Base-by-base conservation (phyloP, 257 asterid species). In the Plectranthus barbatus region DNA sequence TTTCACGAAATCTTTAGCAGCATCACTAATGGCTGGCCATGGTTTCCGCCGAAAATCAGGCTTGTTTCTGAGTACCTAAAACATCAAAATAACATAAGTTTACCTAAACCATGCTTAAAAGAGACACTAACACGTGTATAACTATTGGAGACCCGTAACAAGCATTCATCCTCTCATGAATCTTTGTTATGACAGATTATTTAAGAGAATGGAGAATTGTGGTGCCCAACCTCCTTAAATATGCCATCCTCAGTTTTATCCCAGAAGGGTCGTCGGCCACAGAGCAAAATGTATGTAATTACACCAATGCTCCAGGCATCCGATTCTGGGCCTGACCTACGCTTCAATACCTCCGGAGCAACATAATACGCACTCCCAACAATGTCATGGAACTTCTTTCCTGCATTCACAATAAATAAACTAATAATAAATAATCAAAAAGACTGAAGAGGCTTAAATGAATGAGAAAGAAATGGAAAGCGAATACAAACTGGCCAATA, bases 251-350 rank as follows among this genome's bases (percentile, higher is more conserved):
- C 75, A 12, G 75, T 70, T 70, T 70, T 70, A 36, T 70, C 99
- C 99, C 99, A 93, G 71, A 93, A 93, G 15, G 99, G 99, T 20
- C 99, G 84, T 49, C 99, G 85, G 9, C 99, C 99, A 54, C 97
- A 85, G n/a, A 93, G 90, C 81, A 93, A 79, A 80, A 93, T 90
- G 76, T 93, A 93, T 14, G 99, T 93, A 33, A 93, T 93, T 5
- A 93, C 97, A 37, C 99, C 99, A 26, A 93, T 93, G 78, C 99
- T 93, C 99, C 99, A 93, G 5, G 79, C 99, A 84, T 93, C 99
- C n/a, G 99, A 93, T 77, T 90, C 97, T 36, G 99, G 97, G 46
- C 99, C 99, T 12, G 99, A 93, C 74, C 80, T 84, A 44, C 99
- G 96, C 79, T 83, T 90, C 76, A 93, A 73, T 62, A 93, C 99